Base-by-base conservation (phyloP, 2,329 filamentous ascomycete genomes). In the Exophiala sp. region DNA sequence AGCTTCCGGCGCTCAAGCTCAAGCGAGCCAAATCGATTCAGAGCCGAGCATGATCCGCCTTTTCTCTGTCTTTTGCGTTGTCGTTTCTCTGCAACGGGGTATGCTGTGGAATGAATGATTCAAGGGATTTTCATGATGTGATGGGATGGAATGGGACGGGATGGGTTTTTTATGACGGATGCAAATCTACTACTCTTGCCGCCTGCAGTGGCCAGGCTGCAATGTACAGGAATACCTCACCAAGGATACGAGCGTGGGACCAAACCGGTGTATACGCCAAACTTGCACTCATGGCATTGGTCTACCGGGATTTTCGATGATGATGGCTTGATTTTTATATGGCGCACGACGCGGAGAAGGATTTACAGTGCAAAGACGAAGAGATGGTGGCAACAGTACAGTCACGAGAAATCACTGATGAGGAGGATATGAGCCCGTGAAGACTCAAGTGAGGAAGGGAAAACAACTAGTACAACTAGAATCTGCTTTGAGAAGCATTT, bases 1-100 rank as follows among this genome's bases (percentile, higher is more conserved):
- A 74, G 50, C 62, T 73, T 4, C 72, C 72, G 16, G 69, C 69
- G 14, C 59, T 73, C n/a, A 68, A 70, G 38, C 50, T 43, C 5
- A 52, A 52, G 13, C 32, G 50, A 19, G 50, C 50, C 2, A 52
- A 52, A 29, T 30, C 50, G 18, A 32, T 52, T 19, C 44, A 48
- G 27, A 52, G 40, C 35, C 50, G 50, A 8, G 49, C 38, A 14
- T 47, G 32, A 42, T 16, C 16, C 10, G n/a, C n/a, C 14, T 41
- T 47, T 14, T 16, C 14, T 41, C 41, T 14, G 16, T 30, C 18
- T 32, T 32, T 21, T 22, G 37, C n/a, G n/a, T n/a, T n/a, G n/a
- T n/a, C n/a, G n/a, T n/a, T n/a, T 23, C 19, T 46, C 29, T 46
- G 14, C 16, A 42, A 9, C 7, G 18, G 3, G 34, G 34, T 9